phyloP scores from a whole-genome alignment of 2,329 filamentous ascomycete species.

The Paracorniculantispora psalliotae region DNA sequence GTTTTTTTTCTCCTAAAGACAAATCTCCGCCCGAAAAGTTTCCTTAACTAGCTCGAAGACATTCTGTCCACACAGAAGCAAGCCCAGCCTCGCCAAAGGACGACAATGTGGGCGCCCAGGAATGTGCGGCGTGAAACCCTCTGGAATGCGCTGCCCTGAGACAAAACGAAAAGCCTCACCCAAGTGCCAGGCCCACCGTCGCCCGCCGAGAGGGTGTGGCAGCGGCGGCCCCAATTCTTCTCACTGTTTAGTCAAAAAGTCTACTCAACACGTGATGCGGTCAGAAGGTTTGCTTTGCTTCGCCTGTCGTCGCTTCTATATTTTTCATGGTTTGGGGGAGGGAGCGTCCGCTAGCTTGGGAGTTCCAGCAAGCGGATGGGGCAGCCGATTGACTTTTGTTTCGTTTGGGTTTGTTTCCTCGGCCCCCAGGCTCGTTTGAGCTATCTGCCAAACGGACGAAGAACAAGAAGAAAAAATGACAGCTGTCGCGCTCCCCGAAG shows the following conservation, averaged over 20 bases:
- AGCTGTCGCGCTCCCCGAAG: background rate
- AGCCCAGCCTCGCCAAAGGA: conserved; percentile 27
- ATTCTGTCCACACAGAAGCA: conserved; percentile 9
- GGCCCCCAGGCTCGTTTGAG: background rate
- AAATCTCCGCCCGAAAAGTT: background rate
- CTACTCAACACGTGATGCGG: conserved; percentile 8
- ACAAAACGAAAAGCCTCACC: conserved; percentile 28
- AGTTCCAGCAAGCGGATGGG: background rate
- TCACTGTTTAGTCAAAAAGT: conserved; percentile 1
- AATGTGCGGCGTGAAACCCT: conserved; percentile 15
- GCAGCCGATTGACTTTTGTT: background rate
- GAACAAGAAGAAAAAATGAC: background rate
- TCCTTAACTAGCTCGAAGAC: background rate
- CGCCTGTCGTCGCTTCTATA: conserved; percentile 5
- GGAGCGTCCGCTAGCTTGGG: background rate
- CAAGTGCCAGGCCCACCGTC: conserved; percentile 12
- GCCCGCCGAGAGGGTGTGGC: conserved; percentile 14
- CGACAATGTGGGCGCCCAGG: conserved; percentile 28
- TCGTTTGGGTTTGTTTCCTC: background rate
- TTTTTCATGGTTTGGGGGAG: background rate
- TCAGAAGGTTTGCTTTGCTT: conserved; percentile 6
- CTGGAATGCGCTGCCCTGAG: conserved; percentile 24
- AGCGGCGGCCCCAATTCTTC: conserved; percentile 12
- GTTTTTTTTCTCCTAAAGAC: conserved; percentile 5
- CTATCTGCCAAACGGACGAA: background rate